Percentiles rank a stretch among this genome's conserved stretches.
phyloP scores from a whole-genome alignment of 1,284 basidiomycete genomes.

The Cutaneotrichosporon cavernicola region DNA sequence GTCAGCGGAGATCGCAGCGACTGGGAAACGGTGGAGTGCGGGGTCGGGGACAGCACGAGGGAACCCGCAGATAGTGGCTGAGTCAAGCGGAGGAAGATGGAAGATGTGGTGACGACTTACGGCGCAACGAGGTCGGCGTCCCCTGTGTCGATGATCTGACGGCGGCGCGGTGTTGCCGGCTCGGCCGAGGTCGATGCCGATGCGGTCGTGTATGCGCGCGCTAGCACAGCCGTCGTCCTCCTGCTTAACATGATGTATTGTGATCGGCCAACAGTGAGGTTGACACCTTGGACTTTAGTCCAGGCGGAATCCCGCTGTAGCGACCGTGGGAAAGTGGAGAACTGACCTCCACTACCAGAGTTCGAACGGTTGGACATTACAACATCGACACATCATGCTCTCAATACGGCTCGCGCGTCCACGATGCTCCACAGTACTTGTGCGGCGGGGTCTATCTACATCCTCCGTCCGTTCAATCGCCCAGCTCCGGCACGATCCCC shows the following conservation, averaged over 20 bases:
- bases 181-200: not conserved
- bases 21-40: not conserved
- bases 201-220: not conserved
- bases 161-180: not conserved
- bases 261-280: not conserved
- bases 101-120: conserved; percentile 28
- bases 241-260: conserved; percentile 1
- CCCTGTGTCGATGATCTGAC: conserved; percentile 10
- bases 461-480: not conserved
- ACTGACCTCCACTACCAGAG: not conserved
- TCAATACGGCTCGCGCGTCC: not conserved
- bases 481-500: conserved; percentile 8
- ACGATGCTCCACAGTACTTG: not conserved
- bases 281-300: not conserved
- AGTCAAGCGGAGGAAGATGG: not conserved
- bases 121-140: conserved; percentile 48
- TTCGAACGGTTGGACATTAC: not conserved
- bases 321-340: conserved; percentile 5
- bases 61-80: not conserved
- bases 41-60: conserved; percentile 4
- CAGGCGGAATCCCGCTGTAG: not conserved
- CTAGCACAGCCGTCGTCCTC: not conserved
- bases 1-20: not conserved
- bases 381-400: not conserved
- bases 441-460: not conserved